A percentile compares a stretch with the other conserved stretches of the same genome.
Evolutionary conservation across 768 basidiomycete genomes (phyloP).

Genomic region (Russula foetens): DNA sequence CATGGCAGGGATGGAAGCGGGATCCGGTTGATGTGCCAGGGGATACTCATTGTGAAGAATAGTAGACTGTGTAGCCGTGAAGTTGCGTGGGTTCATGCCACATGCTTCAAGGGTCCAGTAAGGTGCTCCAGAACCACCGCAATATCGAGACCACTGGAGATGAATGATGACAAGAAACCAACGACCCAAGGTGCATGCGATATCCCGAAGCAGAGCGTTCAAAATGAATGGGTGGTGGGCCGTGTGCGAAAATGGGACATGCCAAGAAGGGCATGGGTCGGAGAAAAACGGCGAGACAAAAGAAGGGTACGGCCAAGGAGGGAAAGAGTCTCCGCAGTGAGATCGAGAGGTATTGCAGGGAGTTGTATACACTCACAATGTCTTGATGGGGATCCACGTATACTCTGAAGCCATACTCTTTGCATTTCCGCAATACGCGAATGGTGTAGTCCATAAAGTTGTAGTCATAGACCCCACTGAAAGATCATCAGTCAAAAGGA

Average conservation of each 20-base stretch:
- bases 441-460: conserved; percentile 92
- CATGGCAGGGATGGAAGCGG: conserved; percentile 81
- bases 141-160: conserved; percentile 88
- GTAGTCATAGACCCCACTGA: conserved; percentile 80
- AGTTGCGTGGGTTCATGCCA: conserved; percentile 78
- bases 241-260: neutral
- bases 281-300: neutral
- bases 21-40: conserved; percentile 48
- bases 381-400: conserved; percentile 98
- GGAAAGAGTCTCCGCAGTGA: neutral
- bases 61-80: conserved; percentile 79
- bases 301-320: neutral
- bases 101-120: conserved; percentile 90
- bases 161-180: neutral
- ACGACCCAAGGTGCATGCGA: neutral
- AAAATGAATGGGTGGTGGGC: neutral
- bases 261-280: neutral
- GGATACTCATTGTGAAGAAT: conserved; percentile 90
- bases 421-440: conserved; percentile 80
- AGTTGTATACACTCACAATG: conserved; percentile 45
- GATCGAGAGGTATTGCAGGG: neutral
- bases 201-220: neutral
- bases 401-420: conserved; percentile 84
- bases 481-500: neutral
- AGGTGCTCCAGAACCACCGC: conserved; percentile 90